Evolutionary conservation across 169 alveolate species (phyloP).

Genomic region (Plasmodium berghei): DNA sequence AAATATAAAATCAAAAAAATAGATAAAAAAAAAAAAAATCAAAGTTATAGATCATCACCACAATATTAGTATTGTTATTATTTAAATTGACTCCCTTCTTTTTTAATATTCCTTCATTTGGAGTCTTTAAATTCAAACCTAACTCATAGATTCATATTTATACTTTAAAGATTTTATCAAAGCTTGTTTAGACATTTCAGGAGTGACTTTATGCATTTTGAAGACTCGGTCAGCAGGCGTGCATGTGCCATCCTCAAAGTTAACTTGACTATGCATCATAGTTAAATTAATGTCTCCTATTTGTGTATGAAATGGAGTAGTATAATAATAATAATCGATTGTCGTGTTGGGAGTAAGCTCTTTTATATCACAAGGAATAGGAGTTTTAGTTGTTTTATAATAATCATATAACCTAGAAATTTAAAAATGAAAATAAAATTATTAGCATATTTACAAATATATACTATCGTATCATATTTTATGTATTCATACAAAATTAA

Average conservation of each 20-base stretch:
- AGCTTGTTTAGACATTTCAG: constrained; percentile 68
- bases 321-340: constrained; percentile 80
- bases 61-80: background rate
- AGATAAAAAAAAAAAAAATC: no score
- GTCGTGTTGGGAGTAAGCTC: constrained; percentile 77
- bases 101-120: no score
- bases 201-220: constrained; percentile 51
- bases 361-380: constrained; percentile 40
- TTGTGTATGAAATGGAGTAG: constrained; percentile 79
- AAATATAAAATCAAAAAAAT: no score
- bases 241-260: constrained; percentile 80
- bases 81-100: background rate
- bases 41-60: no score
- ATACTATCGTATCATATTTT: background rate
- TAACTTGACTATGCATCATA: constrained; percentile 85
- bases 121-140: background rate
- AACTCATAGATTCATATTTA: constrained; percentile 9
- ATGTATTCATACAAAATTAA: background rate
- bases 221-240: constrained; percentile 79
- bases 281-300: constrained; percentile 79
- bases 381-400: constrained; percentile 76
- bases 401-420: constrained; percentile 79
- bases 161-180: constrained; percentile 27
- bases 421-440: background rate
- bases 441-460: no score